These are phyloP conservation scores for Globisporangium parvum DNA, from an alignment of 352 stramenopile species.

Conservation along the genomic window DNA sequence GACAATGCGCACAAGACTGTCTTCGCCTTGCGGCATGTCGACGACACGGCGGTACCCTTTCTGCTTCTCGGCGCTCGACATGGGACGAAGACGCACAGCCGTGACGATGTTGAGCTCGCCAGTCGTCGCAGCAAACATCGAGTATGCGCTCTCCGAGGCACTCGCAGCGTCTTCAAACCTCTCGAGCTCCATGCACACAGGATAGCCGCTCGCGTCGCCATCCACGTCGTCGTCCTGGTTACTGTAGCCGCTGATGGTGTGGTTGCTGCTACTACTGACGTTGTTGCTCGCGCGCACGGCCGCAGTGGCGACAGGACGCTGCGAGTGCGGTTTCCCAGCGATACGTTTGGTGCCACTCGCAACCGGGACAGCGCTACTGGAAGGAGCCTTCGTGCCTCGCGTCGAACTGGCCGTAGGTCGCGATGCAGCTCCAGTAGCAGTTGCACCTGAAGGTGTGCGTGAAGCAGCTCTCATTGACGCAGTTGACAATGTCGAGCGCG, in stretches of 20 bases:
- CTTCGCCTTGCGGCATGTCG: slow-evolving; percentile 39
- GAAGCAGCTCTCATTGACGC: not conserved
- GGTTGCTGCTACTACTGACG: not conserved
- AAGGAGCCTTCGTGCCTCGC: not conserved
- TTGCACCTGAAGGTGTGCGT: not conserved
- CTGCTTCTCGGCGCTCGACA: slow-evolving; percentile 59
- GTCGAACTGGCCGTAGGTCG: not conserved
- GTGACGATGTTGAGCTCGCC: slow-evolving; percentile 52
- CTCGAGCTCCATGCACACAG: slow-evolving; percentile 10
- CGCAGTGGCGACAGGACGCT: not conserved
- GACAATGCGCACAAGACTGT: slow-evolving; percentile 47
- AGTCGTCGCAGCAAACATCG: not conserved
- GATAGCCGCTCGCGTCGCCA: slow-evolving; percentile 9
- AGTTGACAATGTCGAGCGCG: not conserved
- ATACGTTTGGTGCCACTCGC: not conserved
- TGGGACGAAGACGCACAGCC: slow-evolving; percentile 62
- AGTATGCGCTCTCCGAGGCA: slow-evolving; percentile 12
- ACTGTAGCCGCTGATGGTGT: not conserved
- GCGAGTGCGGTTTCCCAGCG: not conserved
- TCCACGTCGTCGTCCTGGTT: slow-evolving; percentile 6
- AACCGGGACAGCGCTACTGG: too few relatives aligned
- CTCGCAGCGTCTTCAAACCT: slow-evolving; percentile 9
- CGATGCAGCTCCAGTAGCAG: not conserved
- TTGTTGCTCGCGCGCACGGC: not conserved
- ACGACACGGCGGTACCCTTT: slow-evolving; percentile 48